Evolutionary conservation across 2,329 filamentous ascomycete genomes (phyloP).

Genomic region (Nothopassalora personata): DNA sequence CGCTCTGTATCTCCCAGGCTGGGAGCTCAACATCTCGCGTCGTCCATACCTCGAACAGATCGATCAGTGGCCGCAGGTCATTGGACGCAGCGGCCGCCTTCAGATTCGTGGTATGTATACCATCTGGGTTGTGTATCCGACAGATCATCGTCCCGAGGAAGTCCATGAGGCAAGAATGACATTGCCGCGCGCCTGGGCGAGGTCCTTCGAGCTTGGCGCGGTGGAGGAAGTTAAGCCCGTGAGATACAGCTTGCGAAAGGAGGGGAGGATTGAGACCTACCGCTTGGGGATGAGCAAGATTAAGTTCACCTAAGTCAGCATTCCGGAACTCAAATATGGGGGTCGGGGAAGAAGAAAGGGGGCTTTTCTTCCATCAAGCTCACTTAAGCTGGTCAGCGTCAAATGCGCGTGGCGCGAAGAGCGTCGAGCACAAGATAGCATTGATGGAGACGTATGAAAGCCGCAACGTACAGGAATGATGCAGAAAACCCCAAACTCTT

Average conservation of each 20-base stretch:
- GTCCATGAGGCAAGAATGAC: too few species aligned
- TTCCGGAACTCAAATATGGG: neutral
- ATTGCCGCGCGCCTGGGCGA: too few species aligned
- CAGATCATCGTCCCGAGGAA: too few species aligned
- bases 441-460: neutral
- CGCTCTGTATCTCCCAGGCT: too few species aligned
- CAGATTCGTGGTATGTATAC: too few species aligned
- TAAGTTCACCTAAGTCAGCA: neutral
- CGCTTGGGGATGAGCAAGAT: neutral
- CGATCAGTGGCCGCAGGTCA: too few species aligned
- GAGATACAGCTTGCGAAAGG: neutral
- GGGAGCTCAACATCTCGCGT: too few species aligned
- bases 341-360: neutral
- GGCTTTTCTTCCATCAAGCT: neutral
- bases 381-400: neutral
- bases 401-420: neutral
- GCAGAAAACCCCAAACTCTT: too few species aligned
- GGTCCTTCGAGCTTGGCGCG: neutral
- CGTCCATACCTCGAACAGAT: too few species aligned
- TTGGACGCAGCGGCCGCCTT: too few species aligned
- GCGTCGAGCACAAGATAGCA: neutral
- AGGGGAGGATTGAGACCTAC: neutral
- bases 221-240: neutral
- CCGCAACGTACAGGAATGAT: too few species aligned
- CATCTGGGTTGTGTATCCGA: too few species aligned